Evolutionary conservation across 23 red algal species (phyloP).

Genomic region (Gracilaria domingensis): DNA sequence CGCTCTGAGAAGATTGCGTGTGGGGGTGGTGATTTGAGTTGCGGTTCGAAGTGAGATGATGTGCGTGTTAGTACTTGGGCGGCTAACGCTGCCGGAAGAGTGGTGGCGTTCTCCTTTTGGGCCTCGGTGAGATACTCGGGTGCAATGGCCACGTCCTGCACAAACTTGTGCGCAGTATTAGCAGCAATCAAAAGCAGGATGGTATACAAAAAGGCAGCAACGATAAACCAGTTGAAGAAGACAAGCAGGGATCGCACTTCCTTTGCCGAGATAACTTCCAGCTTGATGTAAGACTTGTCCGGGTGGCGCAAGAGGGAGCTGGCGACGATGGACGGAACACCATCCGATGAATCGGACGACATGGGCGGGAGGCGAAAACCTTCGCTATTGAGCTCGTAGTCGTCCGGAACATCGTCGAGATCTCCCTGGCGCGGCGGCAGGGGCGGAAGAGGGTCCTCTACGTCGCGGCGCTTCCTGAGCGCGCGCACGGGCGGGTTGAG

Average conservation of each 20-base stretch:
- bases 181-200: slow-evolving; percentile 40
- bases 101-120: neutral
- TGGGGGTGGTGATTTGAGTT: neutral
- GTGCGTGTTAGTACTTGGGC: neutral
- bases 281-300: slow-evolving; percentile 66
- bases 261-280: slow-evolving; percentile 85
- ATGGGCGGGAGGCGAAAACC: slow-evolving; percentile 30
- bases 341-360: neutral
- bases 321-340: slow-evolving; percentile 9
- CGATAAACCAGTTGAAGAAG: slow-evolving; percentile 53
- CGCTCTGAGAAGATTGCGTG: neutral
- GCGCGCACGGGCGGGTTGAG: slow-evolving; percentile 4
- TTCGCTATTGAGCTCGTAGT: slow-evolving; percentile 60
- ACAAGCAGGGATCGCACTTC: slow-evolving; percentile 52
- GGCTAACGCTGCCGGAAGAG: neutral
- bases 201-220: slow-evolving; percentile 67
- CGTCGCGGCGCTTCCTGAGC: neutral
- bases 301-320: slow-evolving; percentile 50
- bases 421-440: slow-evolving; percentile 14
- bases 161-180: slow-evolving; percentile 42
- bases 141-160: neutral
- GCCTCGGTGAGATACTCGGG: neutral
- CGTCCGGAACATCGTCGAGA: slow-evolving; percentile 60
- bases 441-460: slow-evolving; percentile 13
- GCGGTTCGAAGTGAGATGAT: neutral